Base-by-base conservation (phyloP, 176 grass and related monocot genomes). In the Bothriochloa decipiens region DNA sequence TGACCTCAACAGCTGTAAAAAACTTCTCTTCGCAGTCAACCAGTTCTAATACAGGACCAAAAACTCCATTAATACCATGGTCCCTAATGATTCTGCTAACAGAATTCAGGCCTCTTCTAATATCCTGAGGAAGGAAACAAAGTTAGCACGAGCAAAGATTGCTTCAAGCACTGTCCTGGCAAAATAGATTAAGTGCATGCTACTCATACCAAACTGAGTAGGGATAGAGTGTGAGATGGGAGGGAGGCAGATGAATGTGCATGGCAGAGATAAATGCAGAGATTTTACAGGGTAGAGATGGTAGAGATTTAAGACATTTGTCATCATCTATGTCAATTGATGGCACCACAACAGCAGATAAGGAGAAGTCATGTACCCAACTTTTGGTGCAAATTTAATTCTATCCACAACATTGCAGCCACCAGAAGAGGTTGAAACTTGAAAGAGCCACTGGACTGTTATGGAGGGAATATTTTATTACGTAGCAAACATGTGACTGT, bases 1-100 rank as follows among this genome's bases (percentile, higher is more conserved):
- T 98, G 83, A 98, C 93, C 86, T 98, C 96, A 87, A 98, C 96
- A 87, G 96, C 91, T 78, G 96, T 98, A 77, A 98, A 98, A 80
- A 98, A 98, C 47, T 98, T 95, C 87, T 93, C 91, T 57, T 98
- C 93, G 8, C 93, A 93, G 73, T 98, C 96, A 89, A 98, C 82
- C 81, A 98, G 85, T 83, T 98, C 96, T 74, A 98, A 55, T 77
- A 98, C 86, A 81, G 96, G 96, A 86, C 96, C 96, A 92, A 90
- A 93, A 70, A 98, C 96, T 49, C 96, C 96, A 70, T 69, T 26
- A 82, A 98, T 95, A 50, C 81, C 86, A 78, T 95, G 87, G 77
- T 93, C 91, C 76, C 60, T 92, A 47, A 95, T 88, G 66, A 98
- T 98, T 81, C 93, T 93, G 86, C 84, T 98, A 72, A 98, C 96